Evolutionary conservation across 805 yeast species (phyloP).

Genomic region (Metschnikowia bowlesiae): DNA sequence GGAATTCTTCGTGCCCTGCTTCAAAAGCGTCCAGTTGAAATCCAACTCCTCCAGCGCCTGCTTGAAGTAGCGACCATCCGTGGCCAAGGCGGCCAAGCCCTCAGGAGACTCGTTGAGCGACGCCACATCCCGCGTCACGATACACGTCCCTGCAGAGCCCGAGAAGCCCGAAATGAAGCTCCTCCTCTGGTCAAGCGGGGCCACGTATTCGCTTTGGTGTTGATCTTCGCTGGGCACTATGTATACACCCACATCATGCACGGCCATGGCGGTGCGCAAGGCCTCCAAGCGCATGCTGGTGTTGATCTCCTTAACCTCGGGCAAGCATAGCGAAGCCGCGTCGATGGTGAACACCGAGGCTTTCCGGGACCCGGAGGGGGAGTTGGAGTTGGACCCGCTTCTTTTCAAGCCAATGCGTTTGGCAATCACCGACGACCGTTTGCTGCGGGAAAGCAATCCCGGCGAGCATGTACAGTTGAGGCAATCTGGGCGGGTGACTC

Average conservation of each 20-base stretch:
- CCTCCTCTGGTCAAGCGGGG: conserved; percentile 76
- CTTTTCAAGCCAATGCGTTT: conserved; percentile 28
- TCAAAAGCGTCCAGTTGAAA: conserved; percentile 54
- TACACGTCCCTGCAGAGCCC: conserved; percentile 90
- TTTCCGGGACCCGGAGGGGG: conserved; percentile 32
- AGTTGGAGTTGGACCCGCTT: conserved; percentile 8
- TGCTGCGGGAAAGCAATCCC: conserved; percentile 66
- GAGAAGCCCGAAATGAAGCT: conserved; percentile 82
- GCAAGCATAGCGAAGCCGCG: conserved; percentile 38
- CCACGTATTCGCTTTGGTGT: conserved; percentile 88
- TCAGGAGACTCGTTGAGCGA: conserved; percentile 51
- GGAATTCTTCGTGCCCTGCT: conserved; percentile 46
- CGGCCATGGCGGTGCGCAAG: conserved; percentile 62
- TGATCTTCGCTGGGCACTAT: conserved; percentile 85
- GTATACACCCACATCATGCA: conserved; percentile 64
- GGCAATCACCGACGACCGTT: conserved; percentile 54
- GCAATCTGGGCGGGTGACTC: conserved; percentile 47
- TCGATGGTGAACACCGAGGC: conserved; percentile 45
- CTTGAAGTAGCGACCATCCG: conserved; percentile 58
- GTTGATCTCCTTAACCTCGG: conserved; percentile 46
- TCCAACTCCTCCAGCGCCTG: conserved; percentile 58
- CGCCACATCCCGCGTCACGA: conserved; percentile 61
- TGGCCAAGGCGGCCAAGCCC: conserved; percentile 51
- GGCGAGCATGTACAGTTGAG: conserved; percentile 82
- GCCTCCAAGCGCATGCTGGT: conserved; percentile 47